Evolutionary conservation across 176 grass and related monocot species (phyloP).

Genomic region (Zizania latifolia): DNA sequence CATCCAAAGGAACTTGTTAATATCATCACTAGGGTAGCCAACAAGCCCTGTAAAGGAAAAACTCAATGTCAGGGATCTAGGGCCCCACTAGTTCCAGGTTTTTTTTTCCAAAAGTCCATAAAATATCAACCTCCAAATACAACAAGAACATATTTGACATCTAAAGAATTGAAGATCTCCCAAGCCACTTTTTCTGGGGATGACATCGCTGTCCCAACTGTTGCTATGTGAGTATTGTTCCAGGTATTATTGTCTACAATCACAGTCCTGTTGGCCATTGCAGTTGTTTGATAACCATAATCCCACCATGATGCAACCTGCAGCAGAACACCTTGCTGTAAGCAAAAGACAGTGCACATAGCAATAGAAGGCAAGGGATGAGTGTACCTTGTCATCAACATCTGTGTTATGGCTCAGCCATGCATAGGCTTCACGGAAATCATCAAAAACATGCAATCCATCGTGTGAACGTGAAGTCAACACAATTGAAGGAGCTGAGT

Average conservation of each 20-base stretch:
- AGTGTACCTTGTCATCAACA: slow-evolving; percentile 89
- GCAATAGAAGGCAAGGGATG: background rate
- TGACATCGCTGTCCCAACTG: slow-evolving; percentile 98
- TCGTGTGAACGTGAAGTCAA: slow-evolving; percentile 87
- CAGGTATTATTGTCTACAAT: slow-evolving; percentile 99
- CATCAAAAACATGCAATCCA: slow-evolving; percentile 98
- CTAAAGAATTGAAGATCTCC: slow-evolving; percentile 96
- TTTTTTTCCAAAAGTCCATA: background rate
- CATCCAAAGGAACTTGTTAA: slow-evolving; percentile 99
- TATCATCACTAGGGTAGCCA: slow-evolving; percentile 98
- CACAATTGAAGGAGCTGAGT: slow-evolving; percentile 97
- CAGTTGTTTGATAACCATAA: slow-evolving; percentile 99
- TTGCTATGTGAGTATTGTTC: slow-evolving; percentile 99
- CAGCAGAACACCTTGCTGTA: slow-evolving; percentile 17
- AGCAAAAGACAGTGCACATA: slow-evolving; percentile 16
- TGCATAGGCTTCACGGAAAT: slow-evolving; percentile 99
- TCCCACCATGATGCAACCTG: slow-evolving; percentile 99
- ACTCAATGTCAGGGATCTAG: slow-evolving; percentile 18
- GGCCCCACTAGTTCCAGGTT: slow-evolving; percentile 2
- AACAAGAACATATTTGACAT: slow-evolving; percentile 99
- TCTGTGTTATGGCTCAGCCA: slow-evolving; percentile 98
- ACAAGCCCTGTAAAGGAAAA: slow-evolving; percentile 82
- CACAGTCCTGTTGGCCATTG: slow-evolving; percentile 98
- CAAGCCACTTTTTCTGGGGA: slow-evolving; percentile 97
- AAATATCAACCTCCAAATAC: slow-evolving; percentile 85